A percentile compares a stretch with the other conserved stretches of the same genome.
Conservation (phyloP, 805 yeast species). For the Nakazawaea anatomiae region DNA sequence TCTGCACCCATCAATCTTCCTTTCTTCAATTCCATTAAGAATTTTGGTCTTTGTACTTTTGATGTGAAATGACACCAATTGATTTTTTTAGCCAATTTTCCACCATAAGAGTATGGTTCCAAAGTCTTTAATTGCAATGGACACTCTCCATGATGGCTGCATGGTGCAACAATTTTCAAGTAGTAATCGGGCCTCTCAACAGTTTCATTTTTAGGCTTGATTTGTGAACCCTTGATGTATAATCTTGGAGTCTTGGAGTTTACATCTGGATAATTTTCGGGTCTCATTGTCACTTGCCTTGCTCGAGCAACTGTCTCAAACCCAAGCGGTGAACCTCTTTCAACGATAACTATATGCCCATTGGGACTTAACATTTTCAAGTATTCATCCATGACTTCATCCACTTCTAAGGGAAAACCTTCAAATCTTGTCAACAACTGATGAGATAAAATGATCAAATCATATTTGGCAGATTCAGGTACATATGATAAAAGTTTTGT, state of each 20-base stretch:
- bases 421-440: conserved; percentile 58
- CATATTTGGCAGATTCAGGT: conserved; percentile 55
- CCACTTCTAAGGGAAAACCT: conserved; percentile 69
- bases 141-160: conserved; percentile 80
- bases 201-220: conserved; percentile 32
- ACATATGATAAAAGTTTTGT: conserved; percentile 50
- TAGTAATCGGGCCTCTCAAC: conserved; percentile 37
- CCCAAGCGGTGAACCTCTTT: conserved; percentile 87
- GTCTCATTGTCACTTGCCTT: conserved; percentile 84
- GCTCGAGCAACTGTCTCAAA: conserved; percentile 88
- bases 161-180: conserved; percentile 76
- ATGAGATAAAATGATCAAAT: conserved; percentile 78
- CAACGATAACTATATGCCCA: conserved; percentile 75
- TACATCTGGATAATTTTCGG: conserved; percentile 47
- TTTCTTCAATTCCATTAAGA: conserved; percentile 74
- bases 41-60: conserved; percentile 71
- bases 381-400: conserved; percentile 53
- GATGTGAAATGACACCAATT: conserved; percentile 75
- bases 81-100: conserved; percentile 37
- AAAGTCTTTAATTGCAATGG: conserved; percentile 82
- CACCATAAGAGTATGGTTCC: conserved; percentile 50
- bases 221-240: conserved; percentile 45
- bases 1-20: conserved; percentile 68
- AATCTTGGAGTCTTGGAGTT: conserved; percentile 66
- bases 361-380: conserved; percentile 63